Conservation (phyloP, 495 filamentous ascomycete genomes). For the Aspergillus biplanus region DNA sequence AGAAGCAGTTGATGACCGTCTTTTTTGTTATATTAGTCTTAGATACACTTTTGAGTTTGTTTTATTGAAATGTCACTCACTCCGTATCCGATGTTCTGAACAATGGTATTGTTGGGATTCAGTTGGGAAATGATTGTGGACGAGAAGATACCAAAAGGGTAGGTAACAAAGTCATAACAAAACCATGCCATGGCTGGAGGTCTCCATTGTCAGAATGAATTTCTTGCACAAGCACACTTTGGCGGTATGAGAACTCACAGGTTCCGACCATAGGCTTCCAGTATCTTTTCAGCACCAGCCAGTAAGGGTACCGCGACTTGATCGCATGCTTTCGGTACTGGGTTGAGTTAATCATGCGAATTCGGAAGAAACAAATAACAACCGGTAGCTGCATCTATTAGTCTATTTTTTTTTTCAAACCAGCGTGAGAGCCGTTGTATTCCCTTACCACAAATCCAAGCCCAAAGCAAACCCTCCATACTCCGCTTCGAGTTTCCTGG, state of each 20-base stretch:
- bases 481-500: slow-evolving; percentile 27
- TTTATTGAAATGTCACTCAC: slow-evolving; percentile 14
- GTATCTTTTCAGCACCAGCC: slow-evolving; percentile 38
- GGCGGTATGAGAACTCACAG: slow-evolving; percentile 24
- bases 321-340: slow-evolving; percentile 43
- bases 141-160: slow-evolving; percentile 45
- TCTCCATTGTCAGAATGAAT: no score
- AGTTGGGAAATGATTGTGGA: slow-evolving; percentile 41
- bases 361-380: slow-evolving; percentile 41
- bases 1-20: slow-evolving; percentile 54
- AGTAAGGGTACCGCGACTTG: slow-evolving; percentile 39
- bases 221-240: neutral
- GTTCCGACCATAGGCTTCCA: slow-evolving; percentile 47
- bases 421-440: neutral
- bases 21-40: slow-evolving; percentile 4
- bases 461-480: slow-evolving; percentile 43
- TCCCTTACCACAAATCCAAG: slow-evolving; percentile 39
- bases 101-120: slow-evolving; percentile 42
- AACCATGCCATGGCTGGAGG: slow-evolving; percentile 40
- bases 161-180: slow-evolving; percentile 48
- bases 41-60: neutral
- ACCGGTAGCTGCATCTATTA: slow-evolving; percentile 30
- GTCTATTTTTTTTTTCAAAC: neutral
- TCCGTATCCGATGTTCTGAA: slow-evolving; percentile 50
- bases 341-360: slow-evolving; percentile 43